Percentiles rank a stretch among this genome's conserved stretches.
These are phyloP conservation scores for Pythium guiyangense DNA, from an alignment of 352 stramenopile species.

Conservation along the genomic window DNA sequence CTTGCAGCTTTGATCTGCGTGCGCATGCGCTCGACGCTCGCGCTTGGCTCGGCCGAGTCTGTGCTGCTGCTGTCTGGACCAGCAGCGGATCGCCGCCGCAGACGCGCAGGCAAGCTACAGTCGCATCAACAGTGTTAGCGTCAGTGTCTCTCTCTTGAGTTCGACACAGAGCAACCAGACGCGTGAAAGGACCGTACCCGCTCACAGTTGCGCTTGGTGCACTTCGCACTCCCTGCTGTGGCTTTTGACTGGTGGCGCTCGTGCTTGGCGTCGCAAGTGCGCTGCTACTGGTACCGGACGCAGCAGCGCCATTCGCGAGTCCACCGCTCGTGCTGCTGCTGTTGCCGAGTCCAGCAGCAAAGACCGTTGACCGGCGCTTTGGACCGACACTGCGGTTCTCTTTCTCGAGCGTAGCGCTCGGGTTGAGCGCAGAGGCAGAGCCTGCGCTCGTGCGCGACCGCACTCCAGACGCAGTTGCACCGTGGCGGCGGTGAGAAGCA, in stretches of 20 bases:
- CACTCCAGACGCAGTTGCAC: not conserved
- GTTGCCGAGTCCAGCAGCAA: not conserved
- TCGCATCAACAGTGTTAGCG: no score
- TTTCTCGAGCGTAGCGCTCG: conserved; percentile 18
- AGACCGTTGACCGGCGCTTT: conserved; percentile 6
- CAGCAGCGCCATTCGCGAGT: not conserved
- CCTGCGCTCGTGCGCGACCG: not conserved
- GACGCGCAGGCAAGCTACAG: conserved; percentile 4
- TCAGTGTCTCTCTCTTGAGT: not conserved
- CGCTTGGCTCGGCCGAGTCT: not conserved
- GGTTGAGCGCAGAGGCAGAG: conserved; percentile 3
- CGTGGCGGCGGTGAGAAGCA: no score
- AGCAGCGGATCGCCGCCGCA: conserved; percentile 1
- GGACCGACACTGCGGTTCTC: conserved; percentile 24
- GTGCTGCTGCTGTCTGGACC: not conserved
- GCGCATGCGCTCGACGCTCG: conserved; percentile 1
- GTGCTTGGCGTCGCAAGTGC: not conserved
- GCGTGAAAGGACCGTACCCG: conserved; percentile 1
- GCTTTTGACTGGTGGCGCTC: not conserved
- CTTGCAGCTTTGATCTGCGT: conserved; percentile 8
- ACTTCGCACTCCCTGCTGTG: not conserved
- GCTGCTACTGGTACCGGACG: not conserved
- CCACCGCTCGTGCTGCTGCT: no score
- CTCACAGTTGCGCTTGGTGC: conserved; percentile 2
- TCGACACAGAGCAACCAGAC: not conserved